A percentile compares a stretch with the other conserved stretches of the same genome.
phyloP scores from a whole-genome alignment of 139 green algal genomes.

The Desmodesmus armatus region DNA sequence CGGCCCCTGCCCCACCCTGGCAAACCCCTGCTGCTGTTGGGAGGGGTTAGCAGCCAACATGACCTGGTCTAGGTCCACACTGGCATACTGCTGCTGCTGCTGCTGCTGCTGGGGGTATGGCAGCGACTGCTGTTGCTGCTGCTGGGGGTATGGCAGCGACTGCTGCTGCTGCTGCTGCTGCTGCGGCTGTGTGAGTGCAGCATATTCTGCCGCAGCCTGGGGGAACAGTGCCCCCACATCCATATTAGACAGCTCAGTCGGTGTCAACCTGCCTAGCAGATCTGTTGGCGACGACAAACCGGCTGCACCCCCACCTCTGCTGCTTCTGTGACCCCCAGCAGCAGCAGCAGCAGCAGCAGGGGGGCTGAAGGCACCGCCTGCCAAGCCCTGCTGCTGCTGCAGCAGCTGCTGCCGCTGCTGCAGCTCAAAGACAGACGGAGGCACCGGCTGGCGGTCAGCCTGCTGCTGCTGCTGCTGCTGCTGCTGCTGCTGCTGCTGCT shows the following conservation, averaged over 20 bases:
- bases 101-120: neutral
- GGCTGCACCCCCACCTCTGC: neutral
- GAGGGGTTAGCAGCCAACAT: neutral
- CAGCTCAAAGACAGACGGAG: neutral
- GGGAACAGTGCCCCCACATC: neutral
- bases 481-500: neutral
- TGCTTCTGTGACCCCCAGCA: neutral
- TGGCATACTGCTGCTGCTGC: neutral
- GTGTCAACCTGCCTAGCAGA: neutral
- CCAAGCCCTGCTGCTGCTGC: neutral
- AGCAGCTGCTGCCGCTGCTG: neutral
- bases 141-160: neutral
- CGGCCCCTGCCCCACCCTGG: neutral
- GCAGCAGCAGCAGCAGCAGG: neutral
- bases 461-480: neutral
- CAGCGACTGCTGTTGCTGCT: slow-evolving; percentile 22
- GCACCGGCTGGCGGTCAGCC: no score
- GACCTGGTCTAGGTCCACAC: neutral
- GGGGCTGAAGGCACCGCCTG: neutral
- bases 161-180: slow-evolving; percentile 43
- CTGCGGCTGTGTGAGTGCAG: neutral
- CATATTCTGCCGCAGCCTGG: neutral
- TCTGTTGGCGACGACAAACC: neutral
- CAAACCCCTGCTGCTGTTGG: neutral
- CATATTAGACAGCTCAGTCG: neutral